Conservation (phyloP, 176 grass and related monocot genomes). For the Dendrocalamus sinicus region DNA sequence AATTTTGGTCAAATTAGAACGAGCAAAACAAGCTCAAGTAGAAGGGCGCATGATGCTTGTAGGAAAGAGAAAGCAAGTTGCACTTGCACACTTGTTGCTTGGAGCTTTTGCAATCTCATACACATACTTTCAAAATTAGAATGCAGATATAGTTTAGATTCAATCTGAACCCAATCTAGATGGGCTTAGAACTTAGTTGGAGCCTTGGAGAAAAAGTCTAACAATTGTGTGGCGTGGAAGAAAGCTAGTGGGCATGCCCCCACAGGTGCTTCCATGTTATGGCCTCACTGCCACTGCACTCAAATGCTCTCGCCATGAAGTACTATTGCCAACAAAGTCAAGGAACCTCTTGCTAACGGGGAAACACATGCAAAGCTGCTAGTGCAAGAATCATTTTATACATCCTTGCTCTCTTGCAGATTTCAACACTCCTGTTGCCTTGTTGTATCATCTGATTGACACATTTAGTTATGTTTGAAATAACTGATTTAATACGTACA, state of each 20-base stretch:
- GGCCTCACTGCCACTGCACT: slow-evolving; percentile 36
- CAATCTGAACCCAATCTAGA: background rate
- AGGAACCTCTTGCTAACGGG: slow-evolving; percentile 31
- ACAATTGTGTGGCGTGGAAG: background rate
- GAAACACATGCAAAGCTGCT: slow-evolving; percentile 45
- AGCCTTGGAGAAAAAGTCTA: background rate
- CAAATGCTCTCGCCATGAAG: slow-evolving; percentile 39
- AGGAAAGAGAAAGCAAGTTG: background rate
- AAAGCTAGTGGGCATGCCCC: slow-evolving; percentile 31
- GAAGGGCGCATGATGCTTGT: background rate
- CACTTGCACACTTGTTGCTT: background rate
- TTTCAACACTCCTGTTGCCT: background rate
- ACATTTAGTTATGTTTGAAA: background rate
- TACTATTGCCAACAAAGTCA: slow-evolving; percentile 43
- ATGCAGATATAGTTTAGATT: background rate
- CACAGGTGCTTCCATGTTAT: slow-evolving; percentile 55
- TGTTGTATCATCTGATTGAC: background rate
- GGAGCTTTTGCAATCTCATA: background rate
- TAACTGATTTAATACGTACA: background rate
- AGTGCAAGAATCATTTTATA: slow-evolving; percentile 25
- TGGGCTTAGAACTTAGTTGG: background rate
- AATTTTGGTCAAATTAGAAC: background rate
- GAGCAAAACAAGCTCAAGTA: background rate
- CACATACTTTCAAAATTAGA: background rate
- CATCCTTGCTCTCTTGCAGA: background rate